These are phyloP conservation scores for Phytomonas sp. DNA, from an alignment of 208 protist species.

Conservation along the genomic window DNA sequence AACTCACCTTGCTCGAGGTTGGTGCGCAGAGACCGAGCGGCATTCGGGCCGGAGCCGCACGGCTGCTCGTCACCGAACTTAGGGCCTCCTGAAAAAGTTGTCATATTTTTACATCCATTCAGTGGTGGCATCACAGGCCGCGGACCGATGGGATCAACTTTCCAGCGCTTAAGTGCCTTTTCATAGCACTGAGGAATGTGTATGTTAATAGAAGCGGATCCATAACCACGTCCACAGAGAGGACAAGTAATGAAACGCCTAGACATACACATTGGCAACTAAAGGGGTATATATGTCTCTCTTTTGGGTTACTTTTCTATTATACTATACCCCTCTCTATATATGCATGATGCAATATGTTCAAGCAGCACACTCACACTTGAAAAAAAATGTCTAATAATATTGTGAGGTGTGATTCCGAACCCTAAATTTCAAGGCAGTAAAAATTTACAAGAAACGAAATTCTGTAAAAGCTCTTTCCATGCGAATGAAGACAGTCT, in stretches of 20 bases:
- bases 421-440: neutral
- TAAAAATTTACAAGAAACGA: neutral
- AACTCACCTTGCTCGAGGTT: slow-evolving; percentile 21
- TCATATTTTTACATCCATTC: slow-evolving; percentile 5
- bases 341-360: neutral
- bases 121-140: slow-evolving; percentile 64
- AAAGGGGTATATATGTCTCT: neutral
- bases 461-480: neutral
- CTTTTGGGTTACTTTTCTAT: slow-evolving; percentile 8
- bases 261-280: slow-evolving; percentile 23
- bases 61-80: slow-evolving; percentile 17
- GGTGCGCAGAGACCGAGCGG: slow-evolving; percentile 20
- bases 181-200: slow-evolving; percentile 88
- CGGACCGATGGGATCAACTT: slow-evolving; percentile 60
- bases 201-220: slow-evolving; percentile 74
- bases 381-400: neutral
- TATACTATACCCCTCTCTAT: neutral
- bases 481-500: neutral
- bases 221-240: slow-evolving; percentile 74
- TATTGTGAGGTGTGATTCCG: neutral
- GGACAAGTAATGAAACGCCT: slow-evolving; percentile 71
- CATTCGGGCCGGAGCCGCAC: slow-evolving; percentile 18
- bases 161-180: slow-evolving; percentile 80
- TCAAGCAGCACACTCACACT: neutral
- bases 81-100: slow-evolving; percentile 4